Base-by-base conservation (phyloP, 345 rosid genomes). In the Citropsis articulata region DNA sequence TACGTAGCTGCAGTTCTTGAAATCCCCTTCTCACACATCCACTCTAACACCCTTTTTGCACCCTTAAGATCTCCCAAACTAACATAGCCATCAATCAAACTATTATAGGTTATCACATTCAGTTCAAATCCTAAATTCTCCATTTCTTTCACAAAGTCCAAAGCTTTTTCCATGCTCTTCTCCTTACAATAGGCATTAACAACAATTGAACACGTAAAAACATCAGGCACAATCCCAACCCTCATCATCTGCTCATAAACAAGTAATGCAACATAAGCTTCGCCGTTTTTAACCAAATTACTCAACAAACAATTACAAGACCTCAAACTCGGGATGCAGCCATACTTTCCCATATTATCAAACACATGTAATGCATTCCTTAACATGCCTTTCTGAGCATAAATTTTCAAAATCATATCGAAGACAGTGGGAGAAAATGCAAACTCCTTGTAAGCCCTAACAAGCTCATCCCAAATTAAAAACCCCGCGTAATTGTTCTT, bases 281-380 rank as follows among this genome's bases (percentile, higher is more conserved):
- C 88, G n/a, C 91, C 87, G n/a, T 76, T 85, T 80, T 63, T 85
- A 59, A 93, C 95, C 86, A 95, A 86, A 83, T 73, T 78, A 70
- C 92, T 92, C 81, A 95, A 78, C 84, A 95, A 80, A 66, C 90
- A 83, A 78, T 93, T 93, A 77, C 97, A 93, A 66, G 97, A 91
- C 36, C 88, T 70, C 81, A 89, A 83, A 76, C 94, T 93, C 1
- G 98, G 98, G 19, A 84, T 62, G 14, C 90, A 80, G 33, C 92
- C 90, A 60, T 50, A 72, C 31, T 82, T 86, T 6, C 89, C 87
- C 92, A 95, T 93, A 79, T 95, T 91, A 82, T 95, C 98, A 81
- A 95, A 95, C 85, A 93, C 98, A 28, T 92, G 84, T 73, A 95
- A 84, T 48, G 98, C 98, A 77, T 86, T 81, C 91, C 79, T 87